Conservation (phyloP, 345 rosid species). For the Brassica rapa region DNA sequence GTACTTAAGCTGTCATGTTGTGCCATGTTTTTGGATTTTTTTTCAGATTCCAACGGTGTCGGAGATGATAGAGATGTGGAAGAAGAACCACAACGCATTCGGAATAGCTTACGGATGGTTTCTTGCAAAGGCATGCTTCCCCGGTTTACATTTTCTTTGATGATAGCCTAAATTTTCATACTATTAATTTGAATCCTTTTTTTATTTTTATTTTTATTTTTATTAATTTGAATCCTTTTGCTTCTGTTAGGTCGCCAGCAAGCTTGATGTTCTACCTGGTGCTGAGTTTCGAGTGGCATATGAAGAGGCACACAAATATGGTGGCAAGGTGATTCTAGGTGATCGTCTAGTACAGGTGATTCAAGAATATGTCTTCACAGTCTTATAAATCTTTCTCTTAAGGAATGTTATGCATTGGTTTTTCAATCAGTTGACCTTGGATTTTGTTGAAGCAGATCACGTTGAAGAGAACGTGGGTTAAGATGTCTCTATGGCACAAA, state of each 20-base stretch:
- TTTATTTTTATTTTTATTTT: no score
- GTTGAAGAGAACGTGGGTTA: conserved; percentile 71
- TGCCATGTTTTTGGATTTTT: conserved; percentile 7
- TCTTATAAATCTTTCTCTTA: not conserved
- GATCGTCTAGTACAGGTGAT: conserved; percentile 92
- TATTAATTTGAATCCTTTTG: not conserved
- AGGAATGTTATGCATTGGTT: not conserved
- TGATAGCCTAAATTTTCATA: not conserved
- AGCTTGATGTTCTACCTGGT: conserved; percentile 87
- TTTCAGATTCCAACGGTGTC: conserved; percentile 66
- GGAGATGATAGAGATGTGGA: conserved; percentile 91
- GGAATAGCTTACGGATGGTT: conserved; percentile 84
- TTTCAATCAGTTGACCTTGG: not conserved
- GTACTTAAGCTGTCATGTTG: not conserved
- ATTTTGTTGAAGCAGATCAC: conserved; percentile 59
- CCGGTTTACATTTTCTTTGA: no score
- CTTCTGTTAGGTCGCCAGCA: conserved; percentile 62
- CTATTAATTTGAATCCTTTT: not conserved
- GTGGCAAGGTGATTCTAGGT: conserved; percentile 80
- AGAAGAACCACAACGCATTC: conserved; percentile 71
- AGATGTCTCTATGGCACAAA: conserved; percentile 93
- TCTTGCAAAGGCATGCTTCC: conserved; percentile 69
- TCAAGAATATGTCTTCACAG: conserved; percentile 16
- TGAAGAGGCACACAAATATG: conserved; percentile 86
- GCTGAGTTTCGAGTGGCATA: conserved; percentile 88